Evolutionary conservation across 2,329 filamentous ascomycete genomes (phyloP), one percentile per base, ranked within the genome.

Genomic region (Knoxdaviesia capensis): DNA sequence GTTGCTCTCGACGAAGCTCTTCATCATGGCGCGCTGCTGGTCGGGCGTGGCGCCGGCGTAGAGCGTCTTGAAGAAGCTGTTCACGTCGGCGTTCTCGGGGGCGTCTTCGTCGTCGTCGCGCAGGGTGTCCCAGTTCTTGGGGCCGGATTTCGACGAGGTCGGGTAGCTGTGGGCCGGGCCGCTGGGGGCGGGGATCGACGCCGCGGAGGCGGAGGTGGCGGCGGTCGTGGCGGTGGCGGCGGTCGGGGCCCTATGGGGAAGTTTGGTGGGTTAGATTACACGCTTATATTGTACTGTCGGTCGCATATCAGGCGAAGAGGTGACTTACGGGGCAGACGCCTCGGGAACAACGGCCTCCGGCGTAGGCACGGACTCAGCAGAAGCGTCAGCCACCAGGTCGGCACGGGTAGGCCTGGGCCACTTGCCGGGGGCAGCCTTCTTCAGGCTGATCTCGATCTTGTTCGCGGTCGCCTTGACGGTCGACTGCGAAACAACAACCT

Each of bases 1-100:
- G 50, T 92, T 90, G 58, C 87, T 94, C 66, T 98, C 88, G 9
- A 76, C 69, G 53, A 84, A 96, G 54, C 84, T 93, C 72, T 98
- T 98, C 75, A 92, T 84, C 90, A 98, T 98, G 6, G 90, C 90
- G 2, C 86, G 75, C 54, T 77, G 76, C 45, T 84, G 83, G 51
- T 98, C 88, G 0, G 78, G 74, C 40, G 80, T 76, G 0, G 84
- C 77, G 34, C 65, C 67, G 47, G 80, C 75, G 61, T 88, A 96
- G 1, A 98, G 65, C 53, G 80, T 77, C 66, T 92, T 90, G 67
- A 98, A 98, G 62, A 94, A 96, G 7, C 59, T 55, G 51, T 92
- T 80, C 6, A 86, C 75, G 31, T 80, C 73, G 11, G 34, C 36
- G 7, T 35, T 41, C 45, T 79, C 74, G 1, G 67, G 69, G 46